Base-by-base conservation (phyloP, 2,329 filamentous ascomycete species). In the Pseudogymnoascus destructans region DNA sequence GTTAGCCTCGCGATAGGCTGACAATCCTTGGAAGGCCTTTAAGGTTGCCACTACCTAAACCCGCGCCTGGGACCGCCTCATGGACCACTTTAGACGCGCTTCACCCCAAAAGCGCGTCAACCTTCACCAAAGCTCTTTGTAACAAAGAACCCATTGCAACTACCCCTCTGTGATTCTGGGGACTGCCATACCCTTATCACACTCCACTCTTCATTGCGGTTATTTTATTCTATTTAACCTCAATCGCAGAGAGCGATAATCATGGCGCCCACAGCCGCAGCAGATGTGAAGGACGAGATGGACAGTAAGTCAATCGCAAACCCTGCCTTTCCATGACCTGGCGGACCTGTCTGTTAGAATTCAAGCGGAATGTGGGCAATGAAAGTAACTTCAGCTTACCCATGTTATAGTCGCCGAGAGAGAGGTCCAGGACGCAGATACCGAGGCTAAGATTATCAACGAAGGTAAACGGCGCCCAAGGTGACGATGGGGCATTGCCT, bases 391-490 rank as follows among this genome's bases (percentile, higher is more conserved):
- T 55, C 25, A 57, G 59, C 62, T 63, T 57, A 63, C 59, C 76
- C 75, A 66, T 73, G 74, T 30, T 35, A 73, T 77, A 72, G 73
- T 62, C 57, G 67, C 64, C 67, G 70, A 78, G 52, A 79, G 82
- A 61, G 85, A 90, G 60, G 33, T 55, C 15, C 86, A 88, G 57
- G 84, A 87, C 60, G 78, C 85, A 70, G 79, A 87, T 69, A 74
- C 81, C 64, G 84, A 88, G 69, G 86, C 95, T 73, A 90, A 95
- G 73, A 78, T 95, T 61, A 90, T 97, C 73, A 97, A 97, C 66
- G 93, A 98, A 77, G 46, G 46, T 52, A 52, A 52, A 52, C 46
- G 46, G 25, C 46, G 23, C 46, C 46, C 23, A 30, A 11, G n/a
- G 25, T 17, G 46, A 30, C 15, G 46, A 30, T 30, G 4, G n/a